Evolutionary conservation across 805 yeast genomes (phyloP).

Genomic region (Candida chilensis): DNA sequence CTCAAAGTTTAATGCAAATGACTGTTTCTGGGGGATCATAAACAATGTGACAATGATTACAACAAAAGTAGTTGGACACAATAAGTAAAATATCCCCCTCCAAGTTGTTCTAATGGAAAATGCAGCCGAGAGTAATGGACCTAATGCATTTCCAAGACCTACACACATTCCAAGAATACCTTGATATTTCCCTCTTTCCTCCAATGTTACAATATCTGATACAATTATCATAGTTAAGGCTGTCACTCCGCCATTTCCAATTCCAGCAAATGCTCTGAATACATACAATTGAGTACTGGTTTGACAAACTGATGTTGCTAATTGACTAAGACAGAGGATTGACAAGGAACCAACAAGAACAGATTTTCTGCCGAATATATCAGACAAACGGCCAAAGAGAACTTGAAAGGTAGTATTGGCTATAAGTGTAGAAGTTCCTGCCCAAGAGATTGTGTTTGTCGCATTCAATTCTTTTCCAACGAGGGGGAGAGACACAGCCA

Average conservation of each 20-base stretch:
- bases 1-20: conserved; percentile 16
- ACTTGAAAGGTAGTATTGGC: conserved; percentile 45
- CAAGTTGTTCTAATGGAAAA: conserved; percentile 41
- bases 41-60: conserved; percentile 18
- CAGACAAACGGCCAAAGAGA: conserved; percentile 43
- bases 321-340: conserved; percentile 29
- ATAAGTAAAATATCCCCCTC: conserved; percentile 44
- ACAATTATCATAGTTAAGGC: conserved; percentile 67
- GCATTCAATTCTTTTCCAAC: too few species aligned
- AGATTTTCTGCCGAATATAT: conserved; percentile 41
- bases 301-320: conserved; percentile 32
- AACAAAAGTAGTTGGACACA: conserved; percentile 29
- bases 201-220: conserved; percentile 67
- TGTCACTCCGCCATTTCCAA: conserved; percentile 88
- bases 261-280: conserved; percentile 70
- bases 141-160: conserved; percentile 46
- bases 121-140: conserved; percentile 17
- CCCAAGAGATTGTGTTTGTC: conserved; percentile 39
- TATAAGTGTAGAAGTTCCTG: conserved; percentile 32
- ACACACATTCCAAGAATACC: conserved; percentile 73
- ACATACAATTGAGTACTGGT: conserved; percentile 17
- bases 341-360: conserved; percentile 26
- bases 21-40: conserved; percentile 32
- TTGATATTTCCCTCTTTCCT: conserved; percentile 75
- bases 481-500: too few species aligned